Percentiles rank a stretch among this genome's conserved stretches.
phyloP scores from a whole-genome alignment of 2,329 filamentous ascomycete genomes.

The Cryphonectria japonica region DNA sequence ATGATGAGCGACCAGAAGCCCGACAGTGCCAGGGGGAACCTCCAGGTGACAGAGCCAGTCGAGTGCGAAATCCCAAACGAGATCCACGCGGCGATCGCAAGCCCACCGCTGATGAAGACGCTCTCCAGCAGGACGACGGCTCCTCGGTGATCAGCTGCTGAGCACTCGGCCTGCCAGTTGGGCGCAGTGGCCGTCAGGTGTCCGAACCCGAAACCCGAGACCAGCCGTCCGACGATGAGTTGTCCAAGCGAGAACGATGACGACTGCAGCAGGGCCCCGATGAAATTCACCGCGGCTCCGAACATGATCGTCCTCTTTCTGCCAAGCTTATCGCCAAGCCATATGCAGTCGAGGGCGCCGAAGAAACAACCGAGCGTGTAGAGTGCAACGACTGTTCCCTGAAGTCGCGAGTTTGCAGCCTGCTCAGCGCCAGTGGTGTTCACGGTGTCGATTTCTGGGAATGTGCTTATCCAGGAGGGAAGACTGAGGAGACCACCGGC shows the following conservation, averaged over 20 bases:
- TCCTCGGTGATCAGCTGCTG: slow-evolving; percentile 60
- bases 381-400: slow-evolving; percentile 9
- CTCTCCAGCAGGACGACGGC: slow-evolving; percentile 65
- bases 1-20: slow-evolving; percentile 64
- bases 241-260: slow-evolving; percentile 45
- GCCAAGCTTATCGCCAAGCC: slow-evolving; percentile 47
- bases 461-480: slow-evolving; percentile 8
- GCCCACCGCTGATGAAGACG: slow-evolving; percentile 59
- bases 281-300: slow-evolving; percentile 46
- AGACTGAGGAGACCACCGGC: slow-evolving; percentile 13
- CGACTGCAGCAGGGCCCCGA: slow-evolving; percentile 47
- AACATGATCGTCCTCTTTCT: slow-evolving; percentile 46
- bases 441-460: slow-evolving; percentile 10
- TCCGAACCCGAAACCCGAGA: slow-evolving; percentile 48
- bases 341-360: slow-evolving; percentile 36
- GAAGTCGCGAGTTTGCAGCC: slow-evolving; percentile 6
- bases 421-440: slow-evolving; percentile 4
- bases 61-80: slow-evolving; percentile 61
- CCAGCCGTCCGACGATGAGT: slow-evolving; percentile 49
- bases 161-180: slow-evolving; percentile 65
- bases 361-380: slow-evolving; percentile 36
- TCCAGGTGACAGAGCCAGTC: slow-evolving; percentile 55
- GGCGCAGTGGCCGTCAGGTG: slow-evolving; percentile 53
- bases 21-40: slow-evolving; percentile 64
- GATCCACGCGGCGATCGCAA: slow-evolving; percentile 64